Conservation (phyloP, 257 asterid genomes). For the Solanum arcanum region DNA sequence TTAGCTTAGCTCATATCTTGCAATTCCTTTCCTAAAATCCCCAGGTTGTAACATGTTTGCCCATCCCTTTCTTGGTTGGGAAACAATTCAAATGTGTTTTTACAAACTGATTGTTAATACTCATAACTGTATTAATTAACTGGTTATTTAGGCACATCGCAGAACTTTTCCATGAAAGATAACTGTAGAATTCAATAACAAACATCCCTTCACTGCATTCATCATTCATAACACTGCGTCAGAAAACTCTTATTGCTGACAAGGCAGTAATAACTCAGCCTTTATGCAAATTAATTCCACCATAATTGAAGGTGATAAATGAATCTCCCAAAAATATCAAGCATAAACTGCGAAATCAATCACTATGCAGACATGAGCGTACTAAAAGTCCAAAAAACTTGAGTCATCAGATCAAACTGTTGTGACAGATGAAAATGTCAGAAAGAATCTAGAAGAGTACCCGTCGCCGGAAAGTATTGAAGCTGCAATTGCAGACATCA, state of each 20-base stretch:
- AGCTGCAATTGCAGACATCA: constrained; percentile 93
- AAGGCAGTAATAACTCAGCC: neutral
- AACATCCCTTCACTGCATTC: neutral
- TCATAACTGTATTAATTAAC: neutral
- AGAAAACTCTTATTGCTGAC: neutral
- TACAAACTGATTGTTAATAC: neutral
- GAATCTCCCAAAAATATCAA: neutral
- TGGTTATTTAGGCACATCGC: neutral
- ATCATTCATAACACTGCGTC: neutral
- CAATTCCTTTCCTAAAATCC: neutral
- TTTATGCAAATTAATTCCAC: neutral
- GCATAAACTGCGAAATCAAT: neutral
- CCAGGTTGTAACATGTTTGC: neutral
- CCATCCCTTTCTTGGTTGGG: neutral
- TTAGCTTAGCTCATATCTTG: neutral
- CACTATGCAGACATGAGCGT: neutral
- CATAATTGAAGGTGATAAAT: neutral
- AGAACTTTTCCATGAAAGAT: neutral
- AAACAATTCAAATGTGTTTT: neutral
- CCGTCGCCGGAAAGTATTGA: constrained; percentile 95
- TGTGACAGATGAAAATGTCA: neutral
- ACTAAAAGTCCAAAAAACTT: neutral
- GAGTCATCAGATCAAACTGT: neutral
- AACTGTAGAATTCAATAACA: neutral
- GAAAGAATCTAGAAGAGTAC: constrained; percentile 23